Evolutionary conservation across 106 monocot genomes (phyloP).

Genomic region (Dendrobium huoshanense): DNA sequence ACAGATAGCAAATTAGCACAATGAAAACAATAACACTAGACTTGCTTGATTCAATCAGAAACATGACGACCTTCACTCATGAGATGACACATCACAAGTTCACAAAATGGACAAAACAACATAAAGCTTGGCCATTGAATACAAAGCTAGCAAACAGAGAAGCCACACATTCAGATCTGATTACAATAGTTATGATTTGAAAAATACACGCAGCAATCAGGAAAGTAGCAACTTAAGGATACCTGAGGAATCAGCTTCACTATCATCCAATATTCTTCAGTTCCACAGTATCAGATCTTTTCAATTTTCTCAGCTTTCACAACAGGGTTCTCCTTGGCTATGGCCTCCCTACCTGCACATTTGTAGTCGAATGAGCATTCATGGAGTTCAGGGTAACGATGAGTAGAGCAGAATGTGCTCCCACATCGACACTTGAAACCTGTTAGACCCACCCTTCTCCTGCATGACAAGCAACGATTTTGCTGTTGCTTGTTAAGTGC

Average conservation of each 20-base stretch:
- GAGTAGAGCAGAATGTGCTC: constrained; percentile 29
- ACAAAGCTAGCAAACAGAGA: neutral
- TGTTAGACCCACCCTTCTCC: constrained; percentile 35
- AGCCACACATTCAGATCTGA: neutral
- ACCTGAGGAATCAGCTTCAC: neutral
- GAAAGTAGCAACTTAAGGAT: neutral
- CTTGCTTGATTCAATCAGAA: too few species aligned
- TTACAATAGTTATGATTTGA: neutral
- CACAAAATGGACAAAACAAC: neutral
- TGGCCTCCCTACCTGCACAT: constrained; percentile 12
- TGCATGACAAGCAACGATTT: constrained; percentile 30
- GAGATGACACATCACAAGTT: too few species aligned
- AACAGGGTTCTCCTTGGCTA: constrained; percentile 11
- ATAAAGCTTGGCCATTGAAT: neutral
- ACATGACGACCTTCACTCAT: too few species aligned
- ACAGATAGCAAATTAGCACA: too few species aligned
- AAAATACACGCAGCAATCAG: neutral
- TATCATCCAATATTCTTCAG: neutral
- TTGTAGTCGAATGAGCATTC: constrained; percentile 34
- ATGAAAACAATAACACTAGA: too few species aligned
- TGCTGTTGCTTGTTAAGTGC: neutral
- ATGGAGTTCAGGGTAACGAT: constrained; percentile 33
- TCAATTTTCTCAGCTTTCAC: constrained; percentile 20
- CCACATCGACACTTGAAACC: constrained; percentile 49
- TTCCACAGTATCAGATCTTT: constrained; percentile 8